phyloP scores from a whole-genome alignment of 345 rosid species.

The Clausena lansium region DNA sequence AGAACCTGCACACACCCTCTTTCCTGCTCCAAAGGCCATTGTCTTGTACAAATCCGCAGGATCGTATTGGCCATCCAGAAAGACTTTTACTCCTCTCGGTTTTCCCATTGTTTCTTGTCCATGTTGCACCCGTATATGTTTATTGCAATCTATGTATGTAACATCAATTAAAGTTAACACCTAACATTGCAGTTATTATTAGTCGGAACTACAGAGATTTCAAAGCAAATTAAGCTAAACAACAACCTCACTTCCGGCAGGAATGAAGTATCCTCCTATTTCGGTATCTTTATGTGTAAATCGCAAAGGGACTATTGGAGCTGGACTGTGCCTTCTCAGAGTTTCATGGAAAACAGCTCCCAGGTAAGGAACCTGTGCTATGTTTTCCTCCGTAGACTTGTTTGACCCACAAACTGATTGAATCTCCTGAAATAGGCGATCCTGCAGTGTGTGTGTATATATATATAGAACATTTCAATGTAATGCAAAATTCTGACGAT shows the following conservation, averaged over 20 bases:
- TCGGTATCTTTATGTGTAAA: slow-evolving; percentile 70
- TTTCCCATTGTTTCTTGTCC: slow-evolving; percentile 74
- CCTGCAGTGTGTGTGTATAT: slow-evolving; percentile 26
- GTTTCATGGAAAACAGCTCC: slow-evolving; percentile 80
- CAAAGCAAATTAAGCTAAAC: not conserved
- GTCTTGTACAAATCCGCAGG: slow-evolving; percentile 62
- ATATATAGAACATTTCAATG: not conserved
- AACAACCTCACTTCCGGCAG: slow-evolving; percentile 67
- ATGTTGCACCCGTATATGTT: slow-evolving; percentile 89
- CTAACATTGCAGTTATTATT: not conserved
- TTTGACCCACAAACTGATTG: slow-evolving; percentile 48
- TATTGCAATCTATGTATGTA: slow-evolving; percentile 60
- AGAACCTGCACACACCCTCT: too few species aligned
- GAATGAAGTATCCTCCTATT: slow-evolving; percentile 70
- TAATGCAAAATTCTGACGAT: not conserved
- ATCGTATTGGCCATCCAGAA: slow-evolving; percentile 51
- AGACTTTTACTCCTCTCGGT: slow-evolving; percentile 72
- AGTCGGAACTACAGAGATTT: not conserved
- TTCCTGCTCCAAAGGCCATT: slow-evolving; percentile 90
- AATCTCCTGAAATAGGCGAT: slow-evolving; percentile 43
- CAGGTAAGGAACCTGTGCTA: slow-evolving; percentile 56
- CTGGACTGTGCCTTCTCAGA: slow-evolving; percentile 72
- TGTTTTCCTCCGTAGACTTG: too few species aligned
- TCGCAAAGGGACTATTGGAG: slow-evolving; percentile 70
- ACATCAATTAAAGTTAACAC: not conserved